Percentiles rank a stretch among this genome's conserved stretches.
phyloP scores from a whole-genome alignment of 768 basidiomycete genomes.

The Melanogaster broomeanus region DNA sequence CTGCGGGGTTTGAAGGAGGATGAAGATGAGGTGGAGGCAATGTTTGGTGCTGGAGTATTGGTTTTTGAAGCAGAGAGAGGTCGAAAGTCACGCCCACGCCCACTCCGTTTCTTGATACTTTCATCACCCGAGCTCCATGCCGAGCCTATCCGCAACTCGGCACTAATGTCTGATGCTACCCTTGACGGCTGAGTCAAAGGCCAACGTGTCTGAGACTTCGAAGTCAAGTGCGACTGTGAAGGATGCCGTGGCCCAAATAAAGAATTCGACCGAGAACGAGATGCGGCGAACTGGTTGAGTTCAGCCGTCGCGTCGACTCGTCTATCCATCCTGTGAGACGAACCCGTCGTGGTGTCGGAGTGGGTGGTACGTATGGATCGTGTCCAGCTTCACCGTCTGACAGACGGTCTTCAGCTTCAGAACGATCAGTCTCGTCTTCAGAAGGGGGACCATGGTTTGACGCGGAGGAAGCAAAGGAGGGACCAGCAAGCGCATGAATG shows the following conservation, averaged over 20 bases:
- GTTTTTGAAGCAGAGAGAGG: neutral
- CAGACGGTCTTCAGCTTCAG: neutral
- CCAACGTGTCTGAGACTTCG: neutral
- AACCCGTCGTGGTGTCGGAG: constrained; percentile 32
- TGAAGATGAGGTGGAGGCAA: neutral
- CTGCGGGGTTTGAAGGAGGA: neutral
- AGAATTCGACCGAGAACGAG: constrained; percentile 8
- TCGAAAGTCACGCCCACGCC: neutral
- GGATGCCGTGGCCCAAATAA: no score
- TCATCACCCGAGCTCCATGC: neutral
- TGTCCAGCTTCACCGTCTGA: constrained; percentile 2
- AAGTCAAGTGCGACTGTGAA: constrained; percentile 1
- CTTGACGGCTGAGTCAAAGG: no score
- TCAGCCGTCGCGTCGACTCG: constrained; percentile 53
- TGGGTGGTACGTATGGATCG: constrained; percentile 18
- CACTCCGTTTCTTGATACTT: neutral
- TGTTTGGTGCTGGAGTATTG: neutral
- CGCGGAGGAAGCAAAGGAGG: constrained; percentile 1
- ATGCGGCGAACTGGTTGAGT: constrained; percentile 49
- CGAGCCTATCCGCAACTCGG: neutral
- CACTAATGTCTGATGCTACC: neutral
- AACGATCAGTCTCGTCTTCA: neutral
- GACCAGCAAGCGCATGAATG: constrained; percentile 12
- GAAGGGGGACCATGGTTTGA: neutral
- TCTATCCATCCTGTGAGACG: constrained; percentile 58